phyloP scores from a whole-genome alignment of 1,139 yeast species.

The Pichia sp. region DNA sequence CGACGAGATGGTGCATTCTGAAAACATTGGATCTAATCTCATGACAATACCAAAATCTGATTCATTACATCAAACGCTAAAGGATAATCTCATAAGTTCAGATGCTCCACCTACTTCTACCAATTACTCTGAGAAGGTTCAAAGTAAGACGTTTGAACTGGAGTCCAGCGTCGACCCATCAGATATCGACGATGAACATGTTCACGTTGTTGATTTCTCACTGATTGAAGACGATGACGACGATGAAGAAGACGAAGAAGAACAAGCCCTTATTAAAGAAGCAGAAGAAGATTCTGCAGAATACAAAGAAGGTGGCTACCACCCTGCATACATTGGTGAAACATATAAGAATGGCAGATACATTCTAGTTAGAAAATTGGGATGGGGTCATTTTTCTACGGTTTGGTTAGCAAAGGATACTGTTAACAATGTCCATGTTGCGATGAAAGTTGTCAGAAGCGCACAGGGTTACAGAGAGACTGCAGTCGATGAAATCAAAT shows the following conservation, averaged over 20 bases:
- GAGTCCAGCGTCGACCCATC: background rate
- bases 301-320: constrained; percentile 83
- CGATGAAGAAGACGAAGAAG: constrained; percentile 24
- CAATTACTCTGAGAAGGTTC: no score
- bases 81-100: constrained; percentile 15
- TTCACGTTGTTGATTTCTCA: constrained; percentile 22
- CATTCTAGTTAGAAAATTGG: constrained; percentile 71
- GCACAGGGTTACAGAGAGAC: constrained; percentile 63
- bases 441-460: constrained; percentile 80
- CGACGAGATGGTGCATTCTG: constrained; percentile 15
- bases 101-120: background rate
- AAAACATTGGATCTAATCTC: constrained; percentile 1
- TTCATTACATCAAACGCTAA: constrained; percentile 19
- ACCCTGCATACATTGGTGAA: constrained; percentile 81
- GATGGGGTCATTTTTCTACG: constrained; percentile 92
- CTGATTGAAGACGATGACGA: constrained; percentile 17
- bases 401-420: constrained; percentile 82
- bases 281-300: constrained; percentile 70
- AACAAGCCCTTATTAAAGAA: background rate
- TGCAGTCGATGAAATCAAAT: constrained; percentile 78
- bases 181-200: constrained; percentile 12
- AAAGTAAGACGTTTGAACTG: background rate
- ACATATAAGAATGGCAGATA: constrained; percentile 60
- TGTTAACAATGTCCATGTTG: constrained; percentile 59
- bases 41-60: constrained; percentile 4